Percentiles rank a stretch among this genome's conserved stretches.
Conservation (phyloP, 352 stramenopile species). For the Phytophthora capsici region DNA sequence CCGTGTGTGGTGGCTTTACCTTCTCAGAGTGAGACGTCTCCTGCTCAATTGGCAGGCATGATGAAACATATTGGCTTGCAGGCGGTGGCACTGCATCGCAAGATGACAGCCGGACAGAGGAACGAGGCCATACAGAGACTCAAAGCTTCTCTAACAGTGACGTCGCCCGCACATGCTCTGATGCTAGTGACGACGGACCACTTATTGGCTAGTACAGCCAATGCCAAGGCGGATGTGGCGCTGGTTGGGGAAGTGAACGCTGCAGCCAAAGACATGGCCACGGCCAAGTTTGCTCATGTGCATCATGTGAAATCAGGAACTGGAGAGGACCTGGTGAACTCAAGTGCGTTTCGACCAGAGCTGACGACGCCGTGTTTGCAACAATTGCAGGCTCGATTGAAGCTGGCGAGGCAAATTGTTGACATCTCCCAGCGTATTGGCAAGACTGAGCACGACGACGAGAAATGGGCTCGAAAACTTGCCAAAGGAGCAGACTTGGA, state of each 20-base stretch:
- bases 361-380: conserved; percentile 39
- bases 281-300: conserved; percentile 48
- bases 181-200: conserved; percentile 74
- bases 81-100: conserved; percentile 69
- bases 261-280: conserved; percentile 22
- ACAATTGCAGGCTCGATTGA: conserved; percentile 58
- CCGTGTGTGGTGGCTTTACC: conserved; percentile 60
- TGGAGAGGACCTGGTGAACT: conserved; percentile 11
- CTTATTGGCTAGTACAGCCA: conserved; percentile 43
- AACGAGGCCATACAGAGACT: conserved; percentile 63
- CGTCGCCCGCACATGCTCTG: conserved; percentile 27
- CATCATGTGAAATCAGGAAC: conserved; percentile 20
- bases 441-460: conserved; percentile 42
- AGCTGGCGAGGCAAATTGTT: conserved; percentile 64
- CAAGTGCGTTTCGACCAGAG: conserved; percentile 32
- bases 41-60: conserved; percentile 45
- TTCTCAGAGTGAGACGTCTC: conserved; percentile 34
- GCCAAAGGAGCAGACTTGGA: conserved; percentile 60
- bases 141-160: not conserved
- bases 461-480: conserved; percentile 69
- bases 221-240: conserved; percentile 42
- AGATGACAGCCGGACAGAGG: conserved; percentile 67
- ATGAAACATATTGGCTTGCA: conserved; percentile 68
- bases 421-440: conserved; percentile 53
- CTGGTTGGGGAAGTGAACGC: conserved; percentile 34